A percentile compares a stretch with the other conserved stretches of the same genome.
These are phyloP conservation scores for Coleophoma eucalyptorum DNA, from an alignment of 2,329 filamentous ascomycete genomes.

Conservation along the genomic window DNA sequence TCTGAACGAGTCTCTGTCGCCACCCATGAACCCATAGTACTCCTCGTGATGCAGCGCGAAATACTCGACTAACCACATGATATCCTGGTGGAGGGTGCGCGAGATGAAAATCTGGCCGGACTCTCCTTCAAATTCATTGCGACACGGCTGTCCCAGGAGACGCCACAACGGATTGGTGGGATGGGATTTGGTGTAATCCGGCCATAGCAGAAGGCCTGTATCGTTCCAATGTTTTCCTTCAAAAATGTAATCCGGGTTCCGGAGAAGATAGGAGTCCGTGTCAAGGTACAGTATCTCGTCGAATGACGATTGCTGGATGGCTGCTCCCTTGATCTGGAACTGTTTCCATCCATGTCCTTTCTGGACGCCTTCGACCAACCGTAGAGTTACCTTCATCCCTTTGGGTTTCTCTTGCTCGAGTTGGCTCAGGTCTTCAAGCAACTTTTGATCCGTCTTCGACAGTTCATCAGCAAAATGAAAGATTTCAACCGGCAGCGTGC, in stretches of 20 bases:
- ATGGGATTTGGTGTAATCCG: constrained; percentile 15
- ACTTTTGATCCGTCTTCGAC: constrained; percentile 4
- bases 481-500: constrained; percentile 15
- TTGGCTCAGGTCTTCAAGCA: constrained; percentile 6
- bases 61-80: constrained; percentile 16
- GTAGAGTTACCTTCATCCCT: constrained; percentile 6
- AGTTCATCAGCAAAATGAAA: constrained; percentile 15
- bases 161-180: constrained; percentile 15
- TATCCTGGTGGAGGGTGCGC: constrained; percentile 10
- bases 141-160: constrained; percentile 9
- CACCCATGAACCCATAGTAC: constrained; percentile 16
- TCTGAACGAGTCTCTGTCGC: constrained; percentile 14
- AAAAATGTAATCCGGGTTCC: constrained; percentile 13
- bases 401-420: not conserved
- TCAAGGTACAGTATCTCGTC: constrained; percentile 15
- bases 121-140: constrained; percentile 15
- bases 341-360: constrained; percentile 16
- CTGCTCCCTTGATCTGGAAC: constrained; percentile 15
- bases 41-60: constrained; percentile 12
- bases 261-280: constrained; percentile 12
- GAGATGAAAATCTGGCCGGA: constrained; percentile 14
- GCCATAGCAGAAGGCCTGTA: constrained; percentile 14
- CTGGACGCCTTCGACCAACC: constrained; percentile 7
- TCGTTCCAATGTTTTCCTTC: constrained; percentile 12
- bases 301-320: constrained; percentile 16